Percentiles rank a stretch among this genome's conserved stretches.
Evolutionary conservation across 2,329 filamentous ascomycete species (phyloP).

Genomic region (Daldinia eschscholtzii): DNA sequence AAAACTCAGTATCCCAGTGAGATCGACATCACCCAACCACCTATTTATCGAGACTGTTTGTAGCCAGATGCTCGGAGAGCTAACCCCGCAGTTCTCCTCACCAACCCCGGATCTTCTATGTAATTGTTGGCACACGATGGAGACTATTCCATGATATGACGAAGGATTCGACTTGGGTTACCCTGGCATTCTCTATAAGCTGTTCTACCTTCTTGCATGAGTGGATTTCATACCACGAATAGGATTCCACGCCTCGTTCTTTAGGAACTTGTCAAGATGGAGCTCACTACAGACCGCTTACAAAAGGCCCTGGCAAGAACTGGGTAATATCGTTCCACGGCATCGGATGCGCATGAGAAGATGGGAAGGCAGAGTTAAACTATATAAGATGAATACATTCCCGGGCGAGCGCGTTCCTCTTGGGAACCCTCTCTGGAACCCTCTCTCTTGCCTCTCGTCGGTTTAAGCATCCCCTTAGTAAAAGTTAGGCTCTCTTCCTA

Average conservation of each 20-base stretch:
- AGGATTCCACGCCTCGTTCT: conserved; percentile 17
- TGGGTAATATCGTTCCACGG: conserved; percentile 26
- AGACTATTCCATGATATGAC: conserved; percentile 19
- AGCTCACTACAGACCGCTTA: conserved; percentile 31
- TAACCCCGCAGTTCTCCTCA: conserved; percentile 40
- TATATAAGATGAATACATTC: conserved; percentile 32
- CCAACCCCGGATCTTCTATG: conserved; percentile 25
- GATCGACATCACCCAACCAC: conserved; percentile 3
- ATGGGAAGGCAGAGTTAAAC: conserved; percentile 10
- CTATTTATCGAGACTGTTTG: conserved; percentile 1
- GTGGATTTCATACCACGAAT: conserved; percentile 25
- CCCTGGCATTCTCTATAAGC: conserved; percentile 13
- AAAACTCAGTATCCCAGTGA: too few species aligned
- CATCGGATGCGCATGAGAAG: conserved; percentile 18
- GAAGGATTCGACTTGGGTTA: conserved; percentile 29
- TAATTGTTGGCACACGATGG: conserved; percentile 22
- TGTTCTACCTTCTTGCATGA: conserved; percentile 11
- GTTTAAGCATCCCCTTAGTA: conserved; percentile 7
- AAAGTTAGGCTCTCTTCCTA: conserved; percentile 1
- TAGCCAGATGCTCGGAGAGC: conserved; percentile 6
- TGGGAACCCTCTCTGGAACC: not conserved
- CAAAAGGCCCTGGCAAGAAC: conserved; percentile 21
- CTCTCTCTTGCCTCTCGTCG: conserved; percentile 3
- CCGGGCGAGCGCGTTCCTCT: conserved; percentile 10
- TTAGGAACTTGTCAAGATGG: conserved; percentile 14